phyloP scores from a whole-genome alignment of 257 asterid genomes.

The Nicotiana undulata region DNA sequence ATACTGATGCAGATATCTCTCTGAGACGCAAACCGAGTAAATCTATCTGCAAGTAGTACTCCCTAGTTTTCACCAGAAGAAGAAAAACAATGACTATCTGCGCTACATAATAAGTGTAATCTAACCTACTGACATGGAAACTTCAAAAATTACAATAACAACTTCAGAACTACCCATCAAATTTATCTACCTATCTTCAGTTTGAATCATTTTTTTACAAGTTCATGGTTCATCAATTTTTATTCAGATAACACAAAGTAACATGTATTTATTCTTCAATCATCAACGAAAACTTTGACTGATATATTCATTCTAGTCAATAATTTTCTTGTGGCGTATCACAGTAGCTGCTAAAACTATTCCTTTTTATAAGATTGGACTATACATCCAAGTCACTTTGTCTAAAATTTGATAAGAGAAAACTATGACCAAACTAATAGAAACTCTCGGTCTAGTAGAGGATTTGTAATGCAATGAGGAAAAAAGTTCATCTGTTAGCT shows the following conservation, averaged over 20 bases:
- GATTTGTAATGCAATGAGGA: neutral
- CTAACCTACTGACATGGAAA: neutral
- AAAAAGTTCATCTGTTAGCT: neutral
- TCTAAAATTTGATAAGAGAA: neutral
- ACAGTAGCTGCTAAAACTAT: neutral
- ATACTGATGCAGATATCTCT: constrained; percentile 56
- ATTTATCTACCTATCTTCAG: neutral
- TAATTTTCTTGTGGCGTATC: neutral
- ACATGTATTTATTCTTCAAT: neutral
- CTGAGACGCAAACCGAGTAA: constrained; percentile 43
- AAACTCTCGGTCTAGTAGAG: neutral
- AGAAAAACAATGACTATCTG: neutral
- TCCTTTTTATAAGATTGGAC: neutral
- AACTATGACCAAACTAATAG: neutral
- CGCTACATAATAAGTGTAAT: neutral
- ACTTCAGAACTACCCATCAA: neutral
- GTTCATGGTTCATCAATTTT: neutral
- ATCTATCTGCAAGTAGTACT: constrained; percentile 52
- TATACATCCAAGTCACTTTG: neutral
- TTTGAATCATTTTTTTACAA: neutral
- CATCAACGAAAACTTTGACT: neutral
- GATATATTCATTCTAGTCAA: neutral
- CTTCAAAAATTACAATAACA: neutral
- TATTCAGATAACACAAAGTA: neutral
- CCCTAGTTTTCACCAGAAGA: constrained; percentile 43